phyloP scores from a whole-genome alignment of 2,329 filamentous ascomycete species.

The Cladosporium velox region DNA sequence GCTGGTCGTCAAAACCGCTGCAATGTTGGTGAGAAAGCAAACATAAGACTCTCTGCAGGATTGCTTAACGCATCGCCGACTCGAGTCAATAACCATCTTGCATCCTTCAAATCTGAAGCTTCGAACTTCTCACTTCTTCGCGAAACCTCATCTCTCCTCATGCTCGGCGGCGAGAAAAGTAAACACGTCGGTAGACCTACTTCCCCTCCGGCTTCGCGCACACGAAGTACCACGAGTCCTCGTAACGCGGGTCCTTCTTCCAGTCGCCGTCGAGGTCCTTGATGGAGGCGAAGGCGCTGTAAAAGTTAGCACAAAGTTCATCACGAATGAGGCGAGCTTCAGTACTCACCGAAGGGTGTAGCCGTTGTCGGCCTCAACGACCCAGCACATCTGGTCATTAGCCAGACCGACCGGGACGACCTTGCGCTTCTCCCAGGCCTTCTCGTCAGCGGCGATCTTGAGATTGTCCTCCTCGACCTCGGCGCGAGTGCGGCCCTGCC shows the following conservation, averaged over 20 bases:
- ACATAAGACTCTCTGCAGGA: neutral
- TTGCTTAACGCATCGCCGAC: neutral
- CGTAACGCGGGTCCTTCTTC: conserved; percentile 38
- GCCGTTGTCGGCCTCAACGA: conserved; percentile 36
- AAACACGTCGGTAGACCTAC: conserved; percentile 3
- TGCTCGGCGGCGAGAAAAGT: neutral
- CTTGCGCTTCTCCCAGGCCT: conserved; percentile 38
- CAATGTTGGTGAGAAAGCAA: neutral
- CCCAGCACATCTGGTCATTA: conserved; percentile 41
- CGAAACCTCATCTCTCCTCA: neutral
- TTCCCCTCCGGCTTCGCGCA: conserved; percentile 13
- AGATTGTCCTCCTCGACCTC: conserved; percentile 43
- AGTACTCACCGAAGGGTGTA: conserved; percentile 35
- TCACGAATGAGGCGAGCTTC: conserved; percentile 23
- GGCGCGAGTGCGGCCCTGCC: conserved; percentile 40
- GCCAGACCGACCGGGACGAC: conserved; percentile 36
- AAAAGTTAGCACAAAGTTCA: conserved; percentile 1
- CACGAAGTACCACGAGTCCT: conserved; percentile 38
- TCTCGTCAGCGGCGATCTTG: conserved; percentile 39
- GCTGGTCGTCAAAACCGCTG: neutral
- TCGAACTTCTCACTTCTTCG: neutral
- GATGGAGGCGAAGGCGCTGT: conserved; percentile 36
- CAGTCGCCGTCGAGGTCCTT: conserved; percentile 39
- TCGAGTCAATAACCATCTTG: neutral
- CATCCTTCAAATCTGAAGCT: neutral